These are phyloP conservation scores for Arabis alpina DNA, from an alignment of 345 rosid species.

Conservation along the genomic window DNA sequence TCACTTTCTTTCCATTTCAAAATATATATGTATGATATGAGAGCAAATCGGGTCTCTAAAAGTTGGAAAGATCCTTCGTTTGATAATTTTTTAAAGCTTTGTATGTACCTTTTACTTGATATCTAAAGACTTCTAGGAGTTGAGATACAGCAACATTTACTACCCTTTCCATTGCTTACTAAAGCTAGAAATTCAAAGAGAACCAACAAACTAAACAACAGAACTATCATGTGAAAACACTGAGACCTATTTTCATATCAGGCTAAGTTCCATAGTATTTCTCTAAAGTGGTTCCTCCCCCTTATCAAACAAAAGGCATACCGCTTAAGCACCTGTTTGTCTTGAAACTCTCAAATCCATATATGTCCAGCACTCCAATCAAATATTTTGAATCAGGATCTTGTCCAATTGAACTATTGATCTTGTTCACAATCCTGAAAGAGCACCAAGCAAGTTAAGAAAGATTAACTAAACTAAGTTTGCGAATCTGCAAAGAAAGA, in stretches of 20 bases:
- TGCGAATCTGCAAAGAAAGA: neutral
- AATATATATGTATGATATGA: slow-evolving; percentile 1
- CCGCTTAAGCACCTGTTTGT: slow-evolving; percentile 96
- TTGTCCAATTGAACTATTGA: slow-evolving; percentile 92
- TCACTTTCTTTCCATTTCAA: slow-evolving; percentile 8
- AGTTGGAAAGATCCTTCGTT: slow-evolving; percentile 1
- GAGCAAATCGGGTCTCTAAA: slow-evolving; percentile 12
- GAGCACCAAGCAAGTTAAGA: slow-evolving; percentile 31
- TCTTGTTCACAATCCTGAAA: slow-evolving; percentile 90
- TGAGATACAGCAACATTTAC: slow-evolving; percentile 10
- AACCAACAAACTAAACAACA: slow-evolving; percentile 34
- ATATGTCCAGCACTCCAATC: slow-evolving; percentile 96
- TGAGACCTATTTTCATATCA: slow-evolving; percentile 2
- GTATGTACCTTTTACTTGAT: slow-evolving; percentile 19
- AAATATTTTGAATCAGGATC: slow-evolving; percentile 82
- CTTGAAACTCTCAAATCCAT: slow-evolving; percentile 99
- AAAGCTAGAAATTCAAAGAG: slow-evolving; percentile 17
- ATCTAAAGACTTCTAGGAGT: neutral
- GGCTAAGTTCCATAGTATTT: slow-evolving; percentile 18
- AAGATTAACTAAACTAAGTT: slow-evolving; percentile 5
- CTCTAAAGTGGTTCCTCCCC: slow-evolving; percentile 31
- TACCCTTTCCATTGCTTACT: slow-evolving; percentile 21
- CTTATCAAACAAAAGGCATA: slow-evolving; percentile 60
- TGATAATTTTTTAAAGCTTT: neutral
- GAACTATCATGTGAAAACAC: slow-evolving; percentile 5